phyloP scores from a whole-genome alignment of 2,329 filamentous ascomycete species.

The Aspergillus hiratsukae region DNA sequence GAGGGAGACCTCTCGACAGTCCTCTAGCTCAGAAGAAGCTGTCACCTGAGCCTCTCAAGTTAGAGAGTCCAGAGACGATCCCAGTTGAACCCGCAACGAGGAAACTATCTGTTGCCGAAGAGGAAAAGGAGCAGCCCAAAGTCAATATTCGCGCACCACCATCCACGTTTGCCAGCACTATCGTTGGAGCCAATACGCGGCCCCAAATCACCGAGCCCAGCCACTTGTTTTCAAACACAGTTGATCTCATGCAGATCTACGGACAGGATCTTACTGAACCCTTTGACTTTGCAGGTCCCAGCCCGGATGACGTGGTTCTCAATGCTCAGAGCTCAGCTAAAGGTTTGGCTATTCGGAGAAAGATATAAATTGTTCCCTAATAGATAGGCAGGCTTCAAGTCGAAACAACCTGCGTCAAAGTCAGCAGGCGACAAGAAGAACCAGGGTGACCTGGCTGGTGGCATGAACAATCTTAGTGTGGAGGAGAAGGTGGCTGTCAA shows the following conservation, averaged over 20 bases:
- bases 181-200: slow-evolving; percentile 30
- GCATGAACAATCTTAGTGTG: slow-evolving; percentile 46
- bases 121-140: slow-evolving; percentile 12
- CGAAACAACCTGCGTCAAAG: slow-evolving; percentile 39
- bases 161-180: slow-evolving; percentile 48
- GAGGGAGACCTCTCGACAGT: slow-evolving; percentile 11
- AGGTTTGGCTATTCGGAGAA: slow-evolving; percentile 60
- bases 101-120: slow-evolving; percentile 5
- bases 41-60: slow-evolving; percentile 15
- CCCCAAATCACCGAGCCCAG: slow-evolving; percentile 28
- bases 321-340: slow-evolving; percentile 71
- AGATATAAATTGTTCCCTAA: slow-evolving; percentile 35
- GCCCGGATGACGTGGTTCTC: slow-evolving; percentile 84
- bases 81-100: neutral
- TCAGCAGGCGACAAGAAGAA: slow-evolving; percentile 38
- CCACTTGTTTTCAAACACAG: slow-evolving; percentile 27
- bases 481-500: slow-evolving; percentile 52
- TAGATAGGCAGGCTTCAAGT: slow-evolving; percentile 42
- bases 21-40: slow-evolving; percentile 16
- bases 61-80: slow-evolving; percentile 3
- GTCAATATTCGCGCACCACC: slow-evolving; percentile 41
- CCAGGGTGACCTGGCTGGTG: slow-evolving; percentile 43
- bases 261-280: slow-evolving; percentile 40
- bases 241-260: slow-evolving; percentile 36
- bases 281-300: slow-evolving; percentile 72